These are phyloP conservation scores for Pestalotiopsis sp. DNA, from an alignment of 2,329 filamentous ascomycete species.

Conservation along the genomic window DNA sequence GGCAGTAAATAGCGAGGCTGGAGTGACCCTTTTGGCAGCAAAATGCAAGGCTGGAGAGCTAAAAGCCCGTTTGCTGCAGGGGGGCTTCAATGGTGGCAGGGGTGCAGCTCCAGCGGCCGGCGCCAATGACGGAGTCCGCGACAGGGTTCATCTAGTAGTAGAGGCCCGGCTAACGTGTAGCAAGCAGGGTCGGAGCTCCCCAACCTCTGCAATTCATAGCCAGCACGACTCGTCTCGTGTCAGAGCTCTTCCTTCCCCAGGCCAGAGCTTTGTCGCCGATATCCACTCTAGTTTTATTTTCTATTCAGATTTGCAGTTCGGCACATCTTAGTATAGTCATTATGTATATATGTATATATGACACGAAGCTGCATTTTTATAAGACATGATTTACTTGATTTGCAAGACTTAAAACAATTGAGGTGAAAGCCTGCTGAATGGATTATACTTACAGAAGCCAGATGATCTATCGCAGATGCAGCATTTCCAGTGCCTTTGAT, in stretches of 20 bases:
- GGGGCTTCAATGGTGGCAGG: background rate
- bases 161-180: background rate
- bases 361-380: no score
- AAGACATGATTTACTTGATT: no score
- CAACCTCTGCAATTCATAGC: background rate
- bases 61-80: background rate
- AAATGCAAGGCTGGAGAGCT: constrained; percentile 30
- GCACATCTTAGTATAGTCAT: no score
- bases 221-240: no score
- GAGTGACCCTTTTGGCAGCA: constrained; percentile 16
- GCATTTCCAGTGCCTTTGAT: background rate
- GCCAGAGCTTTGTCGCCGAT: no score
- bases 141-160: constrained; percentile 3
- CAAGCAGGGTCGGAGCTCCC: background rate
- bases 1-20: constrained; percentile 39
- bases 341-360: no score
- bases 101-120: constrained; percentile 1
- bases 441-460: no score
- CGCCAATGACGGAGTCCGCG: constrained; percentile 5
- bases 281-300: no score
- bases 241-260: no score
- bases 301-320: no score
- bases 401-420: no score
- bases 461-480: background rate
- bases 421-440: no score